Evolutionary conservation across 371 early-diverging fungal species (phyloP).

Genomic region (Blastocladiella emersonii): DNA sequence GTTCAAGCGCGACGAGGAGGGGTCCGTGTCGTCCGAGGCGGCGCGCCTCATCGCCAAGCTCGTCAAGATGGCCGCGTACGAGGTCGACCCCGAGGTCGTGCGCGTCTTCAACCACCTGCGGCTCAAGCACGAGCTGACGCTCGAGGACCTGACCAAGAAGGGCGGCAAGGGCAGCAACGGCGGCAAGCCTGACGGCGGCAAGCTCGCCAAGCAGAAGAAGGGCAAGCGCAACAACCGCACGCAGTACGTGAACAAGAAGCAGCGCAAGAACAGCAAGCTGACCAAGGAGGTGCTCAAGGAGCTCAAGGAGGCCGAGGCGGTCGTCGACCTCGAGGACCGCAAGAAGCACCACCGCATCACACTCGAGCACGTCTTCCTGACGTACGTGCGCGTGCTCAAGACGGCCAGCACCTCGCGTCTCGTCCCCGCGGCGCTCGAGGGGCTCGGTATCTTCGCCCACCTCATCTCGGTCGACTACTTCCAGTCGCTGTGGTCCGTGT

Average conservation of each 20-base stretch:
- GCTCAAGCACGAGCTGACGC: constrained; percentile 6
- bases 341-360: constrained; percentile 4
- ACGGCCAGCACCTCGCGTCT: neutral
- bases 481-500: constrained; percentile 2
- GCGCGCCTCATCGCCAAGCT: neutral
- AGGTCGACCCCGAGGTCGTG: neutral
- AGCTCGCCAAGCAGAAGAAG: neutral
- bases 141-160: constrained; percentile 4
- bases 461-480: constrained; percentile 6
- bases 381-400: constrained; percentile 4
- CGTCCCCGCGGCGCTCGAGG: constrained; percentile 4
- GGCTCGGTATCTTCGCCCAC: neutral
- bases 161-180: neutral
- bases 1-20: constrained; percentile 5
- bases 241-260: constrained; percentile 5
- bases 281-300: neutral
- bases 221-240: neutral
- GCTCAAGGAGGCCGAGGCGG: constrained; percentile 5
- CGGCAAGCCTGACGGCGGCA: constrained; percentile 1
- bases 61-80: neutral
- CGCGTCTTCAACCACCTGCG: constrained; percentile 1
- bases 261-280: neutral
- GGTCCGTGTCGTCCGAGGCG: constrained; percentile 2
- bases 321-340: neutral
- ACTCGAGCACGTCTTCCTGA: constrained; percentile 6